Evolutionary conservation across 2,329 filamentous ascomycete species (phyloP).

Genomic region (Aspergillus oerlinghausenensis): DNA sequence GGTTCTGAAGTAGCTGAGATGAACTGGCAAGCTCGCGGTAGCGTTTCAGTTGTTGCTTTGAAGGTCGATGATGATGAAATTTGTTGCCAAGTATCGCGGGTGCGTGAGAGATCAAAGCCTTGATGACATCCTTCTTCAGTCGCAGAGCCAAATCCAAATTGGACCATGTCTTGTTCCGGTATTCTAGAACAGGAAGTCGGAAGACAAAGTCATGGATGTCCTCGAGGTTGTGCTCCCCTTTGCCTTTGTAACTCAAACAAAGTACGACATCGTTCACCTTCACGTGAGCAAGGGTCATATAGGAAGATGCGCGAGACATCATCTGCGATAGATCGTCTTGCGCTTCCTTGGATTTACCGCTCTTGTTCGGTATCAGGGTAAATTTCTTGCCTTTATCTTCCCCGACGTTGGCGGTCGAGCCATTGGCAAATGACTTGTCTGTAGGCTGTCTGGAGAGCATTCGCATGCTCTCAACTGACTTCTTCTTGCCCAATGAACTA

Average conservation of each 20-base stretch:
- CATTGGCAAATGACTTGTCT: slow-evolving; percentile 32
- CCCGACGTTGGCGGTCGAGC: slow-evolving; percentile 22
- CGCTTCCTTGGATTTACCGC: slow-evolving; percentile 57
- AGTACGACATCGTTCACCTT: slow-evolving; percentile 93
- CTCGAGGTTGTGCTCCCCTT: slow-evolving; percentile 89
- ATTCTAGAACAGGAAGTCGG: slow-evolving; percentile 87
- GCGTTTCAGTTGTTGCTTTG: slow-evolving; percentile 69
- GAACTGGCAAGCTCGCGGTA: slow-evolving; percentile 80
- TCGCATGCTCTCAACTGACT: slow-evolving; percentile 39
- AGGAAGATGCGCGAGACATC: slow-evolving; percentile 91
- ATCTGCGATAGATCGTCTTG: slow-evolving; percentile 94
- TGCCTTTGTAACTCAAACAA: slow-evolving; percentile 94
- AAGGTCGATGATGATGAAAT: slow-evolving; percentile 82
- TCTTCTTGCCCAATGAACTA: slow-evolving; percentile 33
- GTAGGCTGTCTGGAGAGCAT: slow-evolving; percentile 32
- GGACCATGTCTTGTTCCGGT: slow-evolving; percentile 98
- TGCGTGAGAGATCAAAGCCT: slow-evolving; percentile 89
- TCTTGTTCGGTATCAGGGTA: slow-evolving; percentile 41
- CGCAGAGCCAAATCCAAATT: slow-evolving; percentile 90
- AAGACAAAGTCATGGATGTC: slow-evolving; percentile 98
- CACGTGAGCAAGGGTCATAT: slow-evolving; percentile 95
- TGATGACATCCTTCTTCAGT: slow-evolving; percentile 90
- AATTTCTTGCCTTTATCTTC: slow-evolving; percentile 48
- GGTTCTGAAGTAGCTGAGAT: slow-evolving; percentile 57
- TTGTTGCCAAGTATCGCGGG: slow-evolving; percentile 98